These are phyloP conservation scores for Malus hybrid DNA, from an alignment of 331 rosid genomes.

Conservation along the genomic window DNA sequence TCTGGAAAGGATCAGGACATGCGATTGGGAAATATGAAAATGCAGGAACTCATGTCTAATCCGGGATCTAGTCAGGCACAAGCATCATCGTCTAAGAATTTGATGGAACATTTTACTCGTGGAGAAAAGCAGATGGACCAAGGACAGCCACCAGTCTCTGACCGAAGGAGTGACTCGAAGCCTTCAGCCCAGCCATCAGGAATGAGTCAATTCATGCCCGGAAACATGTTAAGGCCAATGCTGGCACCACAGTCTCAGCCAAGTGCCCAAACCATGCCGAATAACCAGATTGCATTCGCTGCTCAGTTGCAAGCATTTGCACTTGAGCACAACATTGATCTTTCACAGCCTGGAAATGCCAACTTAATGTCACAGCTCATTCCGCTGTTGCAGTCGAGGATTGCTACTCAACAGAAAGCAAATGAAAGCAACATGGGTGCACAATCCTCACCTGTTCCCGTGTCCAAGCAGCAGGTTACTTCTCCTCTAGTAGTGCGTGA, in stretches of 20 bases:
- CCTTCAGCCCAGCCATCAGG: slow-evolving; percentile 40
- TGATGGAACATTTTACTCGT: slow-evolving; percentile 53
- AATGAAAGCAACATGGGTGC: slow-evolving; percentile 53
- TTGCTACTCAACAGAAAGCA: slow-evolving; percentile 54
- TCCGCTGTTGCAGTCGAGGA: slow-evolving; percentile 76
- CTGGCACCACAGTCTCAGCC: slow-evolving; percentile 65
- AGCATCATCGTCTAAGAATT: slow-evolving; percentile 56
- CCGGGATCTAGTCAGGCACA: slow-evolving; percentile 67
- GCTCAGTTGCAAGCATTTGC: slow-evolving; percentile 93
- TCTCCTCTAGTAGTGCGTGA: slow-evolving; percentile 72
- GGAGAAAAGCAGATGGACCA: slow-evolving; percentile 77
- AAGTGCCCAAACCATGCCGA: slow-evolving; percentile 53
- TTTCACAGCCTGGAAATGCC: slow-evolving; percentile 75
- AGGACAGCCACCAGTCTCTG: slow-evolving; percentile 54
- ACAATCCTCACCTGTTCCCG: slow-evolving; percentile 57
- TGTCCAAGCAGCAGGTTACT: slow-evolving; percentile 76
- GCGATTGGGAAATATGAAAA: slow-evolving; percentile 68
- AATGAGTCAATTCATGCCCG: slow-evolving; percentile 48
- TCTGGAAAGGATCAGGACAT: slow-evolving; percentile 73
- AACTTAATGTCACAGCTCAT: slow-evolving; percentile 71
- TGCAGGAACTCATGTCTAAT: slow-evolving; percentile 72
- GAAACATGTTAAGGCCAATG: slow-evolving; percentile 53
- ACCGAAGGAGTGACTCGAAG: slow-evolving; percentile 65
- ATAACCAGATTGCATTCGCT: slow-evolving; percentile 63
- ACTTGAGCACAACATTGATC: slow-evolving; percentile 76